Percentiles rank a stretch among this genome's conserved stretches.
These are phyloP conservation scores for Erythrobasidium hasegawianum DNA, from an alignment of 1,284 basidiomycete species.

Conservation along the genomic window DNA sequence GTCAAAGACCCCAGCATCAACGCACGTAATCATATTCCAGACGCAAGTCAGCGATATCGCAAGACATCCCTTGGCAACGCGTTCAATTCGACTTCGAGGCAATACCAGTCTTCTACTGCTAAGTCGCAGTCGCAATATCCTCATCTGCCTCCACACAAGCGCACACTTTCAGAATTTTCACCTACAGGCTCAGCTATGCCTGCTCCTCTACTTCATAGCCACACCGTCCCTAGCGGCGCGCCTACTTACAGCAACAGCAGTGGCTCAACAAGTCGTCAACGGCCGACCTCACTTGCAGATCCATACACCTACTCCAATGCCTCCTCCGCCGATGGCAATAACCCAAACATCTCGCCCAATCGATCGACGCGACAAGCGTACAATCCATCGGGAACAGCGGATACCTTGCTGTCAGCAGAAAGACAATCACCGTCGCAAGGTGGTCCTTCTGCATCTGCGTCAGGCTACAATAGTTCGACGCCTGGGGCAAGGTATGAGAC, in stretches of 20 bases:
- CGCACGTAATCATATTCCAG: too few relatives aligned
- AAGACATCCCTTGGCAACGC: background rate
- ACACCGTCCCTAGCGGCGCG: background rate
- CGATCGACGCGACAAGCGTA: background rate
- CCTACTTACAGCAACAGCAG: background rate
- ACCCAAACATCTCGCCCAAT: background rate
- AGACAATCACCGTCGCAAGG: too few relatives aligned
- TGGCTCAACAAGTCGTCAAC: background rate
- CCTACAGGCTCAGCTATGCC: background rate
- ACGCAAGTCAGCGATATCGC: background rate
- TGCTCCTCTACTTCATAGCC: constrained; percentile 1
- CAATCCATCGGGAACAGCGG: too few relatives aligned
- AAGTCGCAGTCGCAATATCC: too few relatives aligned
- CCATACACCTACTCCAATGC: background rate
- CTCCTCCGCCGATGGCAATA: background rate
- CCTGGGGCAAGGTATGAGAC: background rate
- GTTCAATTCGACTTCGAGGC: too few relatives aligned
- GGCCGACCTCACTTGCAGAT: background rate
- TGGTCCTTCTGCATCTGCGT: too few relatives aligned
- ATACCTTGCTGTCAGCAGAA: too few relatives aligned
- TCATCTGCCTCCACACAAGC: too few relatives aligned
- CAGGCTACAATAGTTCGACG: background rate
- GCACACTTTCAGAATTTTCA: too few relatives aligned
- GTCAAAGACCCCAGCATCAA: too few relatives aligned
- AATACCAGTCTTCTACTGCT: too few relatives aligned